Base-by-base conservation (phyloP, 345 rosid genomes). In the Rubroshorea leprosula region DNA sequence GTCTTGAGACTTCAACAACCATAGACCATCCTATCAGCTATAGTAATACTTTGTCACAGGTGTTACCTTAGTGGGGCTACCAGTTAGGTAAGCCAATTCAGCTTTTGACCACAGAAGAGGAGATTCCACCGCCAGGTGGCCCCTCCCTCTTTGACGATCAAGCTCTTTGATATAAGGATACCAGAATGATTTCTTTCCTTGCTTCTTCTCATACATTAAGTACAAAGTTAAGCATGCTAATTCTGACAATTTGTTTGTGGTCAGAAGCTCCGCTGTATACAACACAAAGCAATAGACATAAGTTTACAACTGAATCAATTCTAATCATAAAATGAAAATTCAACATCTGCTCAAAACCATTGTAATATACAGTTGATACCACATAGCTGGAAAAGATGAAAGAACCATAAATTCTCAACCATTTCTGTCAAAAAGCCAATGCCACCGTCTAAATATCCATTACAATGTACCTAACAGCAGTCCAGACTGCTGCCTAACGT, bases 191-290 rank as follows among this genome's bases (percentile, higher is more conserved):
- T 84, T 78, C 75, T 80, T 84, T 31, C 96, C 98, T 78, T 92
- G 95, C 71, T 92, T 89, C 84, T 89, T 89, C 80, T 92, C 98
- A 72, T 92, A 92, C 98, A 92, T 92, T 60, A 92, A 74, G 71
- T 92, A 86, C 78, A 92, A 67, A 54, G 98, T 95, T 74, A 92
- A 72, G 70, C 96, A 92, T 54, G 96, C 98, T 76, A 92, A 67
- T 67, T 92, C 98, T 0, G 96, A 92, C 66, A 92, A 62, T 62
- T 92, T 92, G 74, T 88, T 88, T 21, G 98, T 86, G 23, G 98
- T 79, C 62, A 92, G 72, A 55, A 92, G 76, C 68, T 92, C 98
- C 24, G 98, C 96, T 92, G 78, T 47, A 60, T 23, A 54, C 61
- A 64, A 46, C 57, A 26, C 54, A 52, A 58, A 31, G 48, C 46